Evolutionary conservation across 257 asterid species (phyloP).

Genomic region (Nemophila menziesii): DNA sequence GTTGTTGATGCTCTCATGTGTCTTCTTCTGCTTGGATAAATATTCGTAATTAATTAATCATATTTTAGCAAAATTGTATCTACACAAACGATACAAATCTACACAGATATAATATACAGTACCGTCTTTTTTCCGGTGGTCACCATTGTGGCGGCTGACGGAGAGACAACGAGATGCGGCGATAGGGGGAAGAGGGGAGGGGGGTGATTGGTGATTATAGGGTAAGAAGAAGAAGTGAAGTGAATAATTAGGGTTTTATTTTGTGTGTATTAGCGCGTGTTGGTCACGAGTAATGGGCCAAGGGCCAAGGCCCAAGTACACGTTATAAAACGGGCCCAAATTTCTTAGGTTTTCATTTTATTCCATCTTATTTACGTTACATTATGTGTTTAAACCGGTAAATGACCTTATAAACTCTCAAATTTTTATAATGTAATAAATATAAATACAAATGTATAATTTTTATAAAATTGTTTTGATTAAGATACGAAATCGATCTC

Average conservation of each 20-base stretch:
- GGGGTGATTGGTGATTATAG: not conserved
- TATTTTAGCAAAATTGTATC: no score
- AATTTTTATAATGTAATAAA: no score
- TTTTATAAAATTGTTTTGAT: no score
- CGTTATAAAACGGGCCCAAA: not conserved
- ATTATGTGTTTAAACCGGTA: no score
- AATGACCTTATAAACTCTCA: no score
- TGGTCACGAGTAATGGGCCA: not conserved
- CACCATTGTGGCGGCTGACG: not conserved
- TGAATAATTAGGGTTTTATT: no score
- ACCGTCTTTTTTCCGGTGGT: not conserved
- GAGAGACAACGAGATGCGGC: not conserved
- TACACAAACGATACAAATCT: not conserved
- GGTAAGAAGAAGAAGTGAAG: not conserved
- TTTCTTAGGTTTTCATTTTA: no score
- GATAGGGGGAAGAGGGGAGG: not conserved
- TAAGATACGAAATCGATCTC: no score
- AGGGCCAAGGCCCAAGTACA: not conserved
- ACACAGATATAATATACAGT: not conserved
- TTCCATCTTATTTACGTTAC: no score
- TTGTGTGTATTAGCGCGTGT: no score
- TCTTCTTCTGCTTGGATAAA: slow-evolving; percentile 12
- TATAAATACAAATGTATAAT: no score
- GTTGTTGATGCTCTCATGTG: slow-evolving; percentile 19
- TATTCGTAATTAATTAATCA: no score